Evolutionary conservation across 2,329 filamentous ascomycete species (phyloP).

Genomic region (Colletotrichum sp.): DNA sequence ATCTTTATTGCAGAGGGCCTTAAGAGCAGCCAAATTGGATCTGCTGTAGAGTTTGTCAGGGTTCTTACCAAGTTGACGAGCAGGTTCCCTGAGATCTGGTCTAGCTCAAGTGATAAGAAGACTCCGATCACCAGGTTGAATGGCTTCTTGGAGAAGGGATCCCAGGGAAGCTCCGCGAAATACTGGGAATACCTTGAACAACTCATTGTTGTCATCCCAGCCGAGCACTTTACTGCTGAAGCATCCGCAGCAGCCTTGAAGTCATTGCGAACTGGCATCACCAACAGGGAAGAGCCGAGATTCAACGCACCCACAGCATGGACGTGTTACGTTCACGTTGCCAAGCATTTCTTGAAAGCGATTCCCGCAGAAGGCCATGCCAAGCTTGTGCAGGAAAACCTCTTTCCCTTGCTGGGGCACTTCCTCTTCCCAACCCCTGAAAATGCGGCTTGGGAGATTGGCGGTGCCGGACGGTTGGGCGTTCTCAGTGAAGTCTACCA

Average conservation of each 20-base stretch:
- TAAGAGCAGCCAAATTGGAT: slow-evolving; percentile 74
- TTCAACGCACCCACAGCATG: slow-evolving; percentile 73
- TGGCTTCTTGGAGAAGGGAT: slow-evolving; percentile 81
- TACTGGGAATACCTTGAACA: slow-evolving; percentile 76
- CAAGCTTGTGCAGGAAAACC: slow-evolving; percentile 49
- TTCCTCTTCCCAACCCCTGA: slow-evolving; percentile 54
- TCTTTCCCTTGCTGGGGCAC: slow-evolving; percentile 60
- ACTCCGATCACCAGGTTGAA: slow-evolving; percentile 63
- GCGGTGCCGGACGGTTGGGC: slow-evolving; percentile 32
- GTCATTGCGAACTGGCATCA: slow-evolving; percentile 74
- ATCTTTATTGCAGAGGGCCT: slow-evolving; percentile 76
- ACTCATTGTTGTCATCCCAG: slow-evolving; percentile 66
- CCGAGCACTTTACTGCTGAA: slow-evolving; percentile 45
- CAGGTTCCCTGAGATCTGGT: slow-evolving; percentile 75
- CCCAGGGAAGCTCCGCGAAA: slow-evolving; percentile 72
- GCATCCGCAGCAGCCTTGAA: slow-evolving; percentile 66
- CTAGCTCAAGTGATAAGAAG: slow-evolving; percentile 58
- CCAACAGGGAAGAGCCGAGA: slow-evolving; percentile 75
- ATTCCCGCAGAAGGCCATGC: slow-evolving; percentile 50
- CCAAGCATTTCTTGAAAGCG: slow-evolving; percentile 55
- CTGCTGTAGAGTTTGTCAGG: slow-evolving; percentile 73
- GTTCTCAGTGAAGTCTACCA: slow-evolving; percentile 54
- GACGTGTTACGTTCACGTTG: slow-evolving; percentile 73
- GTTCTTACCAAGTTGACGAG: slow-evolving; percentile 71
- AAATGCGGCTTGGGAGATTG: slow-evolving; percentile 32